Percentiles rank a stretch among this genome's conserved stretches.
phyloP scores from a whole-genome alignment of 495 filamentous ascomycete genomes.

The Saxispiralis lemnorum region DNA sequence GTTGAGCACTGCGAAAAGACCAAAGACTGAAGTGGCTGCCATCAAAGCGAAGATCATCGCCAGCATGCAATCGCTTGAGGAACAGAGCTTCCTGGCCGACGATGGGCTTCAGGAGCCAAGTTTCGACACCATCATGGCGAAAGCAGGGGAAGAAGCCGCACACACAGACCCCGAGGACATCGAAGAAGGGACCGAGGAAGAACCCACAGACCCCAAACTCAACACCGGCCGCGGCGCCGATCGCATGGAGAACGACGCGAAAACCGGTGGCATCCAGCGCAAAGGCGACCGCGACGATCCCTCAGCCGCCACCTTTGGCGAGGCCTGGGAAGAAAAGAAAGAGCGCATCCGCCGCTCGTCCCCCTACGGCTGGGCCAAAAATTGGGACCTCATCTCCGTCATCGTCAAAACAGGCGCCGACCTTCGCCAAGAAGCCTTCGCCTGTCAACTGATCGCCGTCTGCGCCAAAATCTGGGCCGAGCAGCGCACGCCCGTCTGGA shows the following conservation, averaged over 20 bases:
- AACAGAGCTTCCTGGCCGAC: slow-evolving; percentile 53
- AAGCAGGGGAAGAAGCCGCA: slow-evolving; percentile 26
- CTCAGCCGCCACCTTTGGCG: slow-evolving; percentile 62
- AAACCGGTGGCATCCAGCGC: slow-evolving; percentile 56
- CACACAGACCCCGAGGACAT: slow-evolving; percentile 25
- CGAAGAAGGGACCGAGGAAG: slow-evolving; percentile 29
- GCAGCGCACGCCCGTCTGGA: slow-evolving; percentile 54
- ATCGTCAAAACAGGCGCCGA: slow-evolving; percentile 68
- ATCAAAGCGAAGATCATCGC: slow-evolving; percentile 64
- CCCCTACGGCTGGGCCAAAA: slow-evolving; percentile 61
- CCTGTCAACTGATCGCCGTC: slow-evolving; percentile 57
- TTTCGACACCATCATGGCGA: slow-evolving; percentile 56
- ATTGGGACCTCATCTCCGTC: slow-evolving; percentile 63
- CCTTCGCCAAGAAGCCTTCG: slow-evolving; percentile 60
- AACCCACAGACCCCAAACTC: slow-evolving; percentile 28
- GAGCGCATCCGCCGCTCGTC: slow-evolving; percentile 59
- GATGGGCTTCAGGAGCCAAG: slow-evolving; percentile 36
- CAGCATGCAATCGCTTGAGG: slow-evolving; percentile 67
- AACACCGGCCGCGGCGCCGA: slow-evolving; percentile 50
- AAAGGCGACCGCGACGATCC: slow-evolving; percentile 64
- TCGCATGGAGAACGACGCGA: slow-evolving; percentile 66
- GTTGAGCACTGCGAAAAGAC: slow-evolving; percentile 50
- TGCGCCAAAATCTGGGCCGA: slow-evolving; percentile 61
- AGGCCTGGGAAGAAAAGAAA: slow-evolving; percentile 58
- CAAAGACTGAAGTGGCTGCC: slow-evolving; percentile 52